Base-by-base conservation (phyloP, 2,329 filamentous ascomycete species). In the Penicillium occitanis region DNA sequence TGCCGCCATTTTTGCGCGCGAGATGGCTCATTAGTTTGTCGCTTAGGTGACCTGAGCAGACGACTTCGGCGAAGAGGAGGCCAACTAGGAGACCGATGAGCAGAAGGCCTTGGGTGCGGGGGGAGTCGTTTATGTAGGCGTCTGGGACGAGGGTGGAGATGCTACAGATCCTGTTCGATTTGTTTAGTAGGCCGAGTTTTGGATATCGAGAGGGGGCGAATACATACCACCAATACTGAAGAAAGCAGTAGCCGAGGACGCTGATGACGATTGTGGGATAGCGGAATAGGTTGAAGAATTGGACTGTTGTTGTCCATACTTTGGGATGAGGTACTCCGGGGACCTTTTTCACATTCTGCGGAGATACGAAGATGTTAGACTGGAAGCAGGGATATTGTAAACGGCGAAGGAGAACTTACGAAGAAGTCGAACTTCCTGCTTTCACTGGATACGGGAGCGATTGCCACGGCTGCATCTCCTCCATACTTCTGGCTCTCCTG, bases 211-310 rank as follows among this genome's bases (percentile, higher is more conserved):
- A 44, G 5, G 13, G 14, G 30, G 30, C 8, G 6, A 30, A 11
- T 30, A 81, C 68, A 5, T 85, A 76, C 84, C 84, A 87, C 84
- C 84, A 87, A 71, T 87, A 87, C 81, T 84, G 85, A 2, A 78
- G 72, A 68, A 85, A 86, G 68, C 79, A 82, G 73, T 84, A 87
- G 8, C 79, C 78, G 8, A 82, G 67, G 3, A 86, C 77, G 2
- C 80, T 73, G 8, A 86, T 73, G 0, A 78, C 75, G 0, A 87
- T 78, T 3, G 78, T 79, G 2, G 78, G 76, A 68, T 80, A 83
- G 64, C 77, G 78, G 70, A 82, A 86, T 2, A 81, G 82, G 65
- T 80, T 76, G 46, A 78, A 58, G 69, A 86, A 85, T 5, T 82
- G 78, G 17, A 79, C 67, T 3, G 81, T 60, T 0, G 83, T 78